phyloP scores from a whole-genome alignment of 805 yeast genomes.

The Starmerella riodocensis region DNA sequence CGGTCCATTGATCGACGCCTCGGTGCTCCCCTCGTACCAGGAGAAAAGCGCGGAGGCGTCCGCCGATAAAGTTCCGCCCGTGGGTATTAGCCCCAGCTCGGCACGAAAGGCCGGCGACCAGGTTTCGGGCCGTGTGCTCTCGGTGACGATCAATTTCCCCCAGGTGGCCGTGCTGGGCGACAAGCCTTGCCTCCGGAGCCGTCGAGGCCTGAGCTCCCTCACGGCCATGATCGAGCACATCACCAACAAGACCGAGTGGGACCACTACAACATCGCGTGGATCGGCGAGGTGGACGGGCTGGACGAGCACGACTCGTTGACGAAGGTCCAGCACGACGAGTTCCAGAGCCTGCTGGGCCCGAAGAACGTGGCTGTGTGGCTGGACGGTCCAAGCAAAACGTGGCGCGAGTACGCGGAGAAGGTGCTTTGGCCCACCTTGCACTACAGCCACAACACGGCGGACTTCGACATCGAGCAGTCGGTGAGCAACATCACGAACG shows the following conservation, averaged over 20 bases:
- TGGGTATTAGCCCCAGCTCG: slow-evolving; percentile 16
- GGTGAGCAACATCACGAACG: slow-evolving; percentile 34
- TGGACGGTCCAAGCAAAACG: slow-evolving; percentile 56
- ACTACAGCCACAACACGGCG: slow-evolving; percentile 51
- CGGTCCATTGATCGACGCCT: slow-evolving; percentile 21
- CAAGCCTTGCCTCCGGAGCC: slow-evolving; percentile 30
- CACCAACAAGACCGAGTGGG: slow-evolving; percentile 55
- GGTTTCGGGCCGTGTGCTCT: slow-evolving; percentile 53
- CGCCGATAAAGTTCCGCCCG: slow-evolving; percentile 6
- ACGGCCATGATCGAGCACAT: slow-evolving; percentile 56
- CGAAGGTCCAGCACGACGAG: slow-evolving; percentile 40
- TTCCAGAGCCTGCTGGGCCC: slow-evolving; percentile 34
- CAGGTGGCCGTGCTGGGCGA: slow-evolving; percentile 37
- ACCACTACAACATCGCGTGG: slow-evolving; percentile 84
- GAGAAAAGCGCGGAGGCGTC: slow-evolving; percentile 1
- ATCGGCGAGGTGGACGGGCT: slow-evolving; percentile 65
- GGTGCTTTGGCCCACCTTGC: slow-evolving; percentile 87
- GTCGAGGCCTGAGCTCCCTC: slow-evolving; percentile 74
- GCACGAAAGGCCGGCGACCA: slow-evolving; percentile 20
- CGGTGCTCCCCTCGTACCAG: slow-evolving; percentile 11
- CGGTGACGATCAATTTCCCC: slow-evolving; percentile 57
- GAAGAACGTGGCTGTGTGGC: slow-evolving; percentile 56
- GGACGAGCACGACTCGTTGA: slow-evolving; percentile 29
- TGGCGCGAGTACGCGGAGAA: slow-evolving; percentile 89
- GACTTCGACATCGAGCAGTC: slow-evolving; percentile 32